These are phyloP conservation scores for Rhexocercosporidium sp. DNA, from an alignment of 2,329 filamentous ascomycete species.

Conservation along the genomic window DNA sequence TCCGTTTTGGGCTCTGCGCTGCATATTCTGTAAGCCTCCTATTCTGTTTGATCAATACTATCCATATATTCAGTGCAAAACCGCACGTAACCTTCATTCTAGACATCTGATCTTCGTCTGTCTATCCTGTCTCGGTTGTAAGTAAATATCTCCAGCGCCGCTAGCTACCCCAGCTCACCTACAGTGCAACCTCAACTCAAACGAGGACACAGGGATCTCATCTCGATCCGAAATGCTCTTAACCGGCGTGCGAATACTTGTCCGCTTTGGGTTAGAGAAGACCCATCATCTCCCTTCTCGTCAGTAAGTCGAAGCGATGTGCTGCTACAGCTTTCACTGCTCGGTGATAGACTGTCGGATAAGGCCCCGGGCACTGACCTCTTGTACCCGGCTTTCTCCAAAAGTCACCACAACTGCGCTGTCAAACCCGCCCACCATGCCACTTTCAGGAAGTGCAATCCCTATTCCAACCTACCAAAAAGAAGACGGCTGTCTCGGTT, in stretches of 20 bases:
- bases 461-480: background rate
- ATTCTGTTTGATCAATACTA: too few relatives aligned
- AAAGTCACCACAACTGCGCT: background rate
- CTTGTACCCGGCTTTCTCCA: slow-evolving; percentile 3
- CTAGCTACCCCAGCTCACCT: background rate
- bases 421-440: background rate
- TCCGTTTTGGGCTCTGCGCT: too few relatives aligned
- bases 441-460: slow-evolving; percentile 5
- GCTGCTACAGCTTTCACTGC: background rate
- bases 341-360: background rate
- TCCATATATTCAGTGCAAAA: background rate
- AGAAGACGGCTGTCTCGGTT: background rate
- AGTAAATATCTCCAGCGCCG: background rate
- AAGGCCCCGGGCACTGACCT: slow-evolving; percentile 4
- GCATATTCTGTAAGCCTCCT: too few relatives aligned
- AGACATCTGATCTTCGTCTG: background rate
- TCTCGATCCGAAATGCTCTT: background rate
- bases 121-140: background rate
- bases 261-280: background rate
- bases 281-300: background rate
- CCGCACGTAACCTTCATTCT: background rate
- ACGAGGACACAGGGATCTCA: background rate
- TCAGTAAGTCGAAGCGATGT: background rate
- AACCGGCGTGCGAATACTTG: background rate
- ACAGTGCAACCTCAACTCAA: background rate